Evolutionary conservation across 2,329 filamentous ascomycete genomes (phyloP).

Genomic region (Dichotomopilus funicola): DNA sequence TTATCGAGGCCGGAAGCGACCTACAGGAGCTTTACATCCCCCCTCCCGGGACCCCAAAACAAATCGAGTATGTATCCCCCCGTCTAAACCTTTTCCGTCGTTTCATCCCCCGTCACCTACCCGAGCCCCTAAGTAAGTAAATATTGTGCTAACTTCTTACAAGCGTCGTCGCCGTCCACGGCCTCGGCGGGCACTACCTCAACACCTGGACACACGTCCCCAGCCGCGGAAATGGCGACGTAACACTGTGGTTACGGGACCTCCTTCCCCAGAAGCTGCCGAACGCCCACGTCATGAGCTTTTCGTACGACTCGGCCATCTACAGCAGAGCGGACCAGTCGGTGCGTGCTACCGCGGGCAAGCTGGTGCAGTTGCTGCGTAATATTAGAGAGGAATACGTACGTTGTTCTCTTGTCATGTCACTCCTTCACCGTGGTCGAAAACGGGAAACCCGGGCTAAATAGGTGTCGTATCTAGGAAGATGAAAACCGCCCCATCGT

Average conservation of each 20-base stretch:
- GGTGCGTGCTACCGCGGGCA: neutral
- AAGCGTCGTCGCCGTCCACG: slow-evolving; percentile 16
- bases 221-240: neutral
- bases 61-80: neutral
- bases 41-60: neutral
- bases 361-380: neutral
- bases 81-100: no score
- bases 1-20: neutral
- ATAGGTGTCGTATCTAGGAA: neutral
- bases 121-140: no score
- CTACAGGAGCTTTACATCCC: neutral
- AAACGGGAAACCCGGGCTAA: no score
- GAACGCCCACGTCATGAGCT: slow-evolving; percentile 7
- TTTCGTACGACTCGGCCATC: slow-evolving; percentile 9
- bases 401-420: neutral
- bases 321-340: neutral
- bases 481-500: slow-evolving; percentile 10
- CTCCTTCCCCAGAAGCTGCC: slow-evolving; percentile 5
- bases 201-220: slow-evolving; percentile 7
- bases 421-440: no score
- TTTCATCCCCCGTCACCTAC: no score
- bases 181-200: slow-evolving; percentile 8
- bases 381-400: neutral
- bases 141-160: no score
- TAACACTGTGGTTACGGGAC: slow-evolving; percentile 3